These are phyloP conservation scores for Gossypium schwendimanii DNA, from an alignment of 441 rosid species.

Conservation along the genomic window DNA sequence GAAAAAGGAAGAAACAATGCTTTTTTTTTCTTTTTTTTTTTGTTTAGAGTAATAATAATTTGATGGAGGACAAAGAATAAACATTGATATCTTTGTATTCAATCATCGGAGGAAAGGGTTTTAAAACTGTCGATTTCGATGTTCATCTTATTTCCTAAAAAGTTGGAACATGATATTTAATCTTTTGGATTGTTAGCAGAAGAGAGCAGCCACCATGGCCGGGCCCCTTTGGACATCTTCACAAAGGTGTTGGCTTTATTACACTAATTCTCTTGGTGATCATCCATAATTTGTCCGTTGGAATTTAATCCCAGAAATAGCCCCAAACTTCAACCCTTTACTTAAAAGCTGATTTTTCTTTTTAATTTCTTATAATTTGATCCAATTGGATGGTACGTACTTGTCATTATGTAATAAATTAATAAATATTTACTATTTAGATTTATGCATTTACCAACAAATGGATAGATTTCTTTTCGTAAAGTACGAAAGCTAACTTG, in stretches of 20 bases:
- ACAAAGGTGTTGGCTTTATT: not conserved
- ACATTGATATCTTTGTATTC: not conserved
- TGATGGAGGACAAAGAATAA: not conserved
- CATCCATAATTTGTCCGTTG: not conserved
- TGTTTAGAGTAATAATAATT: not conserved
- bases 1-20: not conserved
- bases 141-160: slow-evolving; percentile 22
- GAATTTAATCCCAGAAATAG: not conserved
- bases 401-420: not conserved
- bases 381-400: no score
- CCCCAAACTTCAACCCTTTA: not conserved
- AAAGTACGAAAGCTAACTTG: not conserved
- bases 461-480: not conserved
- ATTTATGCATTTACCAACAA: not conserved
- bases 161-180: slow-evolving; percentile 22
- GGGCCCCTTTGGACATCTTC: slow-evolving; percentile 6
- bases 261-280: not conserved
- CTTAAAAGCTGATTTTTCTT: no score
- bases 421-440: not conserved
- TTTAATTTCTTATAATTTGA: no score
- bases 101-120: not conserved
- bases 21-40: no score
- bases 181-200: slow-evolving; percentile 10
- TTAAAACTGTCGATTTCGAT: slow-evolving; percentile 12
- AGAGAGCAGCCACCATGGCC: not conserved